phyloP scores from a whole-genome alignment of 1,284 basidiomycete species.

The Fomes fomentarius region DNA sequence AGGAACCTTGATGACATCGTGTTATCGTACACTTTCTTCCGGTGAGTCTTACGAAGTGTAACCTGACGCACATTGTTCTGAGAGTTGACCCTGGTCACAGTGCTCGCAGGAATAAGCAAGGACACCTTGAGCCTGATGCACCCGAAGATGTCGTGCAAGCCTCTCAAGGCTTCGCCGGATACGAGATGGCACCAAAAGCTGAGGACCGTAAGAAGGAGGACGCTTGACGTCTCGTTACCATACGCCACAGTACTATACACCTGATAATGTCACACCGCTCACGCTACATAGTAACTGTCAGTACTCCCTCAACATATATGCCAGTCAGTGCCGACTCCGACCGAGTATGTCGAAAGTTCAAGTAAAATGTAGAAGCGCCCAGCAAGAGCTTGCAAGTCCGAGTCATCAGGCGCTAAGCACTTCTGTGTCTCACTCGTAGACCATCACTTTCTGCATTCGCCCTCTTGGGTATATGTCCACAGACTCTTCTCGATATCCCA shows the following conservation, averaged over 20 bases:
- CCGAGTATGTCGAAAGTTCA: too few species aligned
- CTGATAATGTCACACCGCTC: conserved; percentile 13
- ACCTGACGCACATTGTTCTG: neutral
- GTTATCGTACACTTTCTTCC: conserved; percentile 97
- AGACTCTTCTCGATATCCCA: conserved; percentile 31
- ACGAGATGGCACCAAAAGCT: conserved; percentile 47
- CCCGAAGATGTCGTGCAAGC: conserved; percentile 75
- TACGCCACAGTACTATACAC: conserved; percentile 6
- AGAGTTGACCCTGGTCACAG: conserved; percentile 41
- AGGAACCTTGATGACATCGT: conserved; percentile 90
- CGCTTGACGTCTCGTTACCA: conserved; percentile 5
- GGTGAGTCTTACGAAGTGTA: conserved; percentile 47
- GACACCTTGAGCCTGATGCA: conserved; percentile 87
- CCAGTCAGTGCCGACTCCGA: too few species aligned
- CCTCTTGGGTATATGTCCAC: neutral
- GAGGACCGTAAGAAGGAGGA: conserved; percentile 33
- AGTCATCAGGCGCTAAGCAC: neutral
- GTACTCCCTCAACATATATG: too few species aligned
- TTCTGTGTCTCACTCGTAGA: conserved; percentile 1
- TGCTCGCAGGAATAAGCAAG: conserved; percentile 78
- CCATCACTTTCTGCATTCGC: conserved; percentile 8
- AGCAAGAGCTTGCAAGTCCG: neutral
- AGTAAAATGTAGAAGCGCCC: too few species aligned
- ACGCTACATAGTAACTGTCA: too few species aligned
- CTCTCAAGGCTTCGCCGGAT: conserved; percentile 75